Base-by-base conservation (phyloP, 2,329 filamentous ascomycete species). In the Dothiorella sarmentorum region DNA sequence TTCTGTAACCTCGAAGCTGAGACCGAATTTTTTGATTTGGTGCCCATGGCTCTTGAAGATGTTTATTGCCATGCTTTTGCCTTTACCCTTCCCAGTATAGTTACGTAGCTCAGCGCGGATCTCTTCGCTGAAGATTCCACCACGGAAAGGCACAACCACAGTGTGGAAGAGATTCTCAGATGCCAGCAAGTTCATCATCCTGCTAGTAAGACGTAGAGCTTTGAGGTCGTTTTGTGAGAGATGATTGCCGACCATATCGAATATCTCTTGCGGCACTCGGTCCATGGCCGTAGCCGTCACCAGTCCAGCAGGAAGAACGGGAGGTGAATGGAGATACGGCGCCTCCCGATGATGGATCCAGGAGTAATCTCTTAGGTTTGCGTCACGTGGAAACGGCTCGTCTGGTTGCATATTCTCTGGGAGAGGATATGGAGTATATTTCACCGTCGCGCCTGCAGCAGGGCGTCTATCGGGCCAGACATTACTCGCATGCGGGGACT, bases 1-100 rank as follows among this genome's bases (percentile, higher is more conserved):
- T 66, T 87, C 82, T 58, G 82, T 80, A n/a, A 89, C 78, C 65
- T 89, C 86, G 61, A 89, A 84, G 22, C 84, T 85, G 67, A 90
- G 81, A 4, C 85, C 87, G 65, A 87, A 88, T 56, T 80, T 80
- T 26, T 76, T 74, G 58, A 90, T 86, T 57, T 84, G 79, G 27
- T 74, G 73, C 10, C 83, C 84, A 68, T 87, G 86, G 15, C 80
- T 78, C 63, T 83, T 72, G 63, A 87, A 86, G 29, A 87, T 80
- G 60, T 82, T 77, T 67, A 86, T 80, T 31, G 84, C 84, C 61
- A 82, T 83, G 31, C 84, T 84, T 59, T 79, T 79, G 64, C 60
- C 10, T 59, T 61, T 62, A 67, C 65, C 37, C 65, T 58, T 61
- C 60, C 66, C 60, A 29, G 52, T 6, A 18, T 27, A 11, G 13